These are phyloP conservation scores for Toxicodendron radicans DNA, from an alignment of 345 rosid species.

Conservation along the genomic window DNA sequence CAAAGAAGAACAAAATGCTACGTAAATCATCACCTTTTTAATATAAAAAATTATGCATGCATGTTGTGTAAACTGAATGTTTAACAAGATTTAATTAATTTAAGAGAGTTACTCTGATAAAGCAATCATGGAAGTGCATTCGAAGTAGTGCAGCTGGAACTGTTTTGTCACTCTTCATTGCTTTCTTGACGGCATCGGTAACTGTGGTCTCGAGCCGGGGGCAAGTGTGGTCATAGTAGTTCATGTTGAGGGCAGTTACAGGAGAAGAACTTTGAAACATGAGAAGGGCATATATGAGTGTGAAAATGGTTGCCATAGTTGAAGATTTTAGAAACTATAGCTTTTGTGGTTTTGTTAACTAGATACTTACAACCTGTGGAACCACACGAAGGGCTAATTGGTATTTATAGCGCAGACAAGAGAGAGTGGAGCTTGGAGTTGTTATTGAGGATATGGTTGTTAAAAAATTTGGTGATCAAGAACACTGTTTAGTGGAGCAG, in stretches of 20 bases:
- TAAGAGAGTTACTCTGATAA: constrained; percentile 49
- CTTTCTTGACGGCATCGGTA: constrained; percentile 53
- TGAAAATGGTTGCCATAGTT: constrained; percentile 30
- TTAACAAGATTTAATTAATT: no score
- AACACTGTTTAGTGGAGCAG: constrained; percentile 35
- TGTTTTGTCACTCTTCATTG: constrained; percentile 63
- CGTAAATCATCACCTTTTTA: background rate
- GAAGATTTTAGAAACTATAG: background rate
- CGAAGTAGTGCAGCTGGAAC: constrained; percentile 83
- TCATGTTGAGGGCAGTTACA: constrained; percentile 50
- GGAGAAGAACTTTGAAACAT: constrained; percentile 28
- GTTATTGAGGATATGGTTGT: constrained; percentile 46
- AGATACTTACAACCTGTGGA: background rate
- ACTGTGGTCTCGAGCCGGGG: constrained; percentile 59
- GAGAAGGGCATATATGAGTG: constrained; percentile 21
- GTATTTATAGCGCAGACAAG: constrained; percentile 23
- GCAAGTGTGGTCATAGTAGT: constrained; percentile 60
- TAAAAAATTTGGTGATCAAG: constrained; percentile 63
- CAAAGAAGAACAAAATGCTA: background rate
- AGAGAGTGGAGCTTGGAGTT: constrained; percentile 33
- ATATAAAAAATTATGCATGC: no score
- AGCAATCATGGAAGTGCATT: constrained; percentile 91
- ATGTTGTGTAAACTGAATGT: no score
- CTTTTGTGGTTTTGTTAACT: background rate
- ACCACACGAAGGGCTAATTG: background rate